These are phyloP conservation scores for Penicillium tannophilum DNA, from an alignment of 495 filamentous ascomycete species.

Conservation along the genomic window DNA sequence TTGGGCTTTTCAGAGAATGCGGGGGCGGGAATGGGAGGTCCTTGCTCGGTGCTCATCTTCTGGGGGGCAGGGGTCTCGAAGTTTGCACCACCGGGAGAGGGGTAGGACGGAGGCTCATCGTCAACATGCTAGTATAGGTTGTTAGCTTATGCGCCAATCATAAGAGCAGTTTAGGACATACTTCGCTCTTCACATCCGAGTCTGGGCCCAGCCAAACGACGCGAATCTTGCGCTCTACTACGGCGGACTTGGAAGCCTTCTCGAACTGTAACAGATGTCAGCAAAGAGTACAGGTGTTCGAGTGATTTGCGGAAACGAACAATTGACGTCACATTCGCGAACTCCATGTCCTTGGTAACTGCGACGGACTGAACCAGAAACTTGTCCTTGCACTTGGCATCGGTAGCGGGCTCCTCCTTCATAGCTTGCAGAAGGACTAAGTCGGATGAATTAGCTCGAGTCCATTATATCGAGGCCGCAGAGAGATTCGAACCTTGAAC, in stretches of 20 bases:
- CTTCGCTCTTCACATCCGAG: slow-evolving; percentile 37
- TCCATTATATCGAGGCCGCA: slow-evolving; percentile 9
- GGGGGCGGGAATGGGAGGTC: slow-evolving; percentile 42
- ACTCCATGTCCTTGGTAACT: slow-evolving; percentile 82
- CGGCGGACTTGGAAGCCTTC: slow-evolving; percentile 69
- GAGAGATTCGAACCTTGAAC: slow-evolving; percentile 73
- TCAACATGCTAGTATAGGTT: slow-evolving; percentile 21
- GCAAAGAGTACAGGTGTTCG: slow-evolving; percentile 1
- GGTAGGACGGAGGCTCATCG: slow-evolving; percentile 58
- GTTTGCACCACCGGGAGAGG: slow-evolving; percentile 54
- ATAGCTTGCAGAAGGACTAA: slow-evolving; percentile 93
- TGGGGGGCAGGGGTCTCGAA: slow-evolving; percentile 53
- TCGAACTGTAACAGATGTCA: slow-evolving; percentile 55
- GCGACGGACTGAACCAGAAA: slow-evolving; percentile 95
- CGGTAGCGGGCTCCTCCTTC: slow-evolving; percentile 87
- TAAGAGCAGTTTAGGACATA: slow-evolving; percentile 26
- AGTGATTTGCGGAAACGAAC: slow-evolving; percentile 52
- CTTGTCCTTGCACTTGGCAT: slow-evolving; percentile 93
- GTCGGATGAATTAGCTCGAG: slow-evolving; percentile 18
- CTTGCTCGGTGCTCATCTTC: slow-evolving; percentile 31
- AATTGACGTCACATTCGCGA: slow-evolving; percentile 73
- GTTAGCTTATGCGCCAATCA: slow-evolving; percentile 12
- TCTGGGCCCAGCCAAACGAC: slow-evolving; percentile 74
- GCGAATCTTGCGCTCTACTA: slow-evolving; percentile 96
- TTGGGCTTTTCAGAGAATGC: slow-evolving; percentile 48